Conservation (phyloP, 169 alveolate genomes). For the Amoebophrya sp. region DNA sequence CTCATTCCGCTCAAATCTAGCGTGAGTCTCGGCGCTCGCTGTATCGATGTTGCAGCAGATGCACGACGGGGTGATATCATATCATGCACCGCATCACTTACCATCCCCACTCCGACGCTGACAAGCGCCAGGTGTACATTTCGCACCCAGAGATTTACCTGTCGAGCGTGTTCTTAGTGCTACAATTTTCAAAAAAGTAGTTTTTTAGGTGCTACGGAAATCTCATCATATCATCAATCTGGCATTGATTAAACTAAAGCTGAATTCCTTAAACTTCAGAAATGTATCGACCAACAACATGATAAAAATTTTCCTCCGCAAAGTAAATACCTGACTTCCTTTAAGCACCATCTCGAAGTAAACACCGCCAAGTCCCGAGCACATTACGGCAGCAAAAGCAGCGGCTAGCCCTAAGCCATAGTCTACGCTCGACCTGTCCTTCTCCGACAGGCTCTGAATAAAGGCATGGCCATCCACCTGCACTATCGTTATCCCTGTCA, state of each 20-base stretch:
- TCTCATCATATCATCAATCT: no score
- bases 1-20: no score
- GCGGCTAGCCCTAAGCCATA: background rate
- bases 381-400: background rate
- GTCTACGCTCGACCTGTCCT: background rate
- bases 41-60: no score
- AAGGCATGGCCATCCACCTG: constrained; percentile 23
- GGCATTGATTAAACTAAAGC: no score
- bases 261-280: no score
- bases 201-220: no score
- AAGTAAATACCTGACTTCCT: background rate
- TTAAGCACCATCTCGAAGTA: background rate
- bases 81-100: background rate
- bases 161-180: no score
- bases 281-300: no score
- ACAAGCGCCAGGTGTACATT: background rate
- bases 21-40: no score
- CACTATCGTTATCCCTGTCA: background rate
- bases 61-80: no score
- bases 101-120: background rate
- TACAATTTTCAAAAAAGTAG: no score
- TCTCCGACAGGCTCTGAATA: background rate
- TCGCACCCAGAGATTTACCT: constrained; percentile 19
- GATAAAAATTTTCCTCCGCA: no score
- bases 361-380: background rate